Conservation (phyloP, 129 eudicot genomes). For the Flaveria ramosissima region DNA sequence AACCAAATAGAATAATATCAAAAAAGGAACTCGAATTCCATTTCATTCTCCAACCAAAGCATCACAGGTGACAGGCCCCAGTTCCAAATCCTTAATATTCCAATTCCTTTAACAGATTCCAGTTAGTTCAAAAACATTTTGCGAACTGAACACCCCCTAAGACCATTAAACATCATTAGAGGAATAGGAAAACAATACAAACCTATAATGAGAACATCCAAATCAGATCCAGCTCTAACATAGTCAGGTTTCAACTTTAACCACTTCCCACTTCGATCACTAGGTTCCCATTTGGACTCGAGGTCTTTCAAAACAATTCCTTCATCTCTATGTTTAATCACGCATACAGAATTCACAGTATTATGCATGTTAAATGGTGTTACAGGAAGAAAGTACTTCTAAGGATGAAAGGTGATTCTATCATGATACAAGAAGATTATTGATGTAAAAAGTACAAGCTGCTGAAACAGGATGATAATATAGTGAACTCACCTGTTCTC, state of each 20-base stretch:
- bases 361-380: conserved; percentile 18
- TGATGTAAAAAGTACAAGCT: not conserved
- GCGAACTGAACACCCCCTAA: not conserved
- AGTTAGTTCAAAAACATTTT: conserved; percentile 6
- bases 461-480: too few species aligned
- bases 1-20: not conserved
- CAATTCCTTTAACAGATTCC: conserved; percentile 2
- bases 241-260: conserved; percentile 91
- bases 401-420: conserved; percentile 1
- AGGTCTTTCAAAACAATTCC: conserved; percentile 92
- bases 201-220: conserved; percentile 96
- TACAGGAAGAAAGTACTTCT: not conserved
- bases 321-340: conserved; percentile 63
- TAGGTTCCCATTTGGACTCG: conserved; percentile 95
- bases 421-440: not conserved
- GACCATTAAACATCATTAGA: conserved; percentile 18
- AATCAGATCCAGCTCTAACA: conserved; percentile 86
- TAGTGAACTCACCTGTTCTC: too few species aligned
- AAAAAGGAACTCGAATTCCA: not conserved
- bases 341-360: conserved; percentile 5
- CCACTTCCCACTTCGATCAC: conserved; percentile 99
- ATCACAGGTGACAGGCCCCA: not conserved
- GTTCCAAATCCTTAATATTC: not conserved
- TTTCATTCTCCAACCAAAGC: not conserved
- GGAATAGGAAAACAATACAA: conserved; percentile 13